Conservation (phyloP, 108 stramenopile genomes). For the Cafeteria roenbergensis region DNA sequence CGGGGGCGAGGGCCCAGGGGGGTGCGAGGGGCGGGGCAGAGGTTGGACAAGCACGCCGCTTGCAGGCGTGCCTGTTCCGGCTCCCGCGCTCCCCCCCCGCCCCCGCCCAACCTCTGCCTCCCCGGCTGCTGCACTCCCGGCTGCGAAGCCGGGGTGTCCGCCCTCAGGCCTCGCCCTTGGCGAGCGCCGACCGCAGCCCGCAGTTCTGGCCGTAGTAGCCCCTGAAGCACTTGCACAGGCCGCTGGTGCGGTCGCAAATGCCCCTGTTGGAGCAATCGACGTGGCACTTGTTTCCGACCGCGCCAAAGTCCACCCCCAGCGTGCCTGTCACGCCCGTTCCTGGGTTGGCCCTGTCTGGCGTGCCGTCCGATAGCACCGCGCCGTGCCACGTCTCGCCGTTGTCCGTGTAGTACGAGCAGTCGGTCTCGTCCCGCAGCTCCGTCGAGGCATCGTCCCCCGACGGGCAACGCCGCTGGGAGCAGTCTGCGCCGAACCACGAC, state of each 20-base stretch:
- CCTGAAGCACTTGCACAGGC: conserved; percentile 36
- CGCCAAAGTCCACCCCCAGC: conserved; percentile 13
- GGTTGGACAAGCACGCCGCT: no score
- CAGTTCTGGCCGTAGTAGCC: conserved; percentile 42
- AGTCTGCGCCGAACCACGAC: conserved; percentile 46
- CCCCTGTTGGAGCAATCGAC: conserved; percentile 50
- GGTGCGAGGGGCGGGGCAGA: no score
- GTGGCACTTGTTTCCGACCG: conserved; percentile 45
- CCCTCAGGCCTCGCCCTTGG: neutral
- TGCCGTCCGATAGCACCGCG: neutral
- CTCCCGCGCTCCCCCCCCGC: no score
- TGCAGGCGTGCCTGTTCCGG: no score
- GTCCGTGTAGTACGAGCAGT: conserved; percentile 20
- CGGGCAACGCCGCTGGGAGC: conserved; percentile 37
- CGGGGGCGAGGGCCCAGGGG: no score
- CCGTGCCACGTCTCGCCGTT: neutral
- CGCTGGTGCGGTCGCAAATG: conserved; percentile 41
- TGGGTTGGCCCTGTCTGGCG: neutral
- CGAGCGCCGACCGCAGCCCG: conserved; percentile 1
- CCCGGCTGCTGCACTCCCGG: no score
- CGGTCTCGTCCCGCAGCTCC: conserved; percentile 28
- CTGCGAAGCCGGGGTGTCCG: no score
- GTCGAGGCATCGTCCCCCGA: conserved; percentile 48
- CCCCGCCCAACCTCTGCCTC: no score
- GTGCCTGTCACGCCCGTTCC: neutral